phyloP scores from a whole-genome alignment of 129 eudicot species.

The Heracleum sosnowskyi region DNA sequence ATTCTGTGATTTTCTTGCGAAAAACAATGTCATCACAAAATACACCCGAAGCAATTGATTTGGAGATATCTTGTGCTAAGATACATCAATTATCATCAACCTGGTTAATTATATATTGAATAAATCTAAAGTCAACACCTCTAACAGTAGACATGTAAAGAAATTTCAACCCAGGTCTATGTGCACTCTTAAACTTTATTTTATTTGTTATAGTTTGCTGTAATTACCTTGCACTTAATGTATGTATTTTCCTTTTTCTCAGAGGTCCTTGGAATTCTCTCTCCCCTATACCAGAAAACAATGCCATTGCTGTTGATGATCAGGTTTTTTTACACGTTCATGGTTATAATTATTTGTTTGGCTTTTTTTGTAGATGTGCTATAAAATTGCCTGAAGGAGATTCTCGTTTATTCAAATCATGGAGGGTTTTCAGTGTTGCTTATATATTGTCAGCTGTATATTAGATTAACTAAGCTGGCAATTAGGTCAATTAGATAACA shows the following conservation, averaged over 20 bases:
- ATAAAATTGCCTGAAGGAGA: not conserved
- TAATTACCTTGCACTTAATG: slow-evolving; percentile 8
- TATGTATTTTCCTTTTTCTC: slow-evolving; percentile 12
- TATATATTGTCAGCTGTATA: too few relatives aligned
- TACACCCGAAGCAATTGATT: too few relatives aligned
- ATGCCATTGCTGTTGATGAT: slow-evolving; percentile 80
- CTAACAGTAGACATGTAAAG: not conserved
- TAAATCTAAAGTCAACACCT: not conserved
- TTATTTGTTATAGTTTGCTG: not conserved
- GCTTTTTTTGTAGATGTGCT: not conserved
- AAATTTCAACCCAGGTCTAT: not conserved
- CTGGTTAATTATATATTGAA: not conserved
- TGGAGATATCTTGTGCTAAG: too few relatives aligned
- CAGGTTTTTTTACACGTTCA: slow-evolving; percentile 41
- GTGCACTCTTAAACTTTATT: not conserved
- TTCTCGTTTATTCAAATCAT: not conserved
- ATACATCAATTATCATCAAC: not conserved
- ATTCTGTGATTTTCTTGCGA: too few relatives aligned
- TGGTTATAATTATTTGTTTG: not conserved
- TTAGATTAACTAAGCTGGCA: too few relatives aligned
- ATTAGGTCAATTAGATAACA: too few relatives aligned
- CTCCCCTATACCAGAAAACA: slow-evolving; percentile 92
- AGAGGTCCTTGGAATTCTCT: slow-evolving; percentile 99
- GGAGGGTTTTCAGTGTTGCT: not conserved
- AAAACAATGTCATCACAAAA: too few relatives aligned